Base-by-base conservation (phyloP, 805 yeast species). In the Nakazawaea holstii region DNA sequence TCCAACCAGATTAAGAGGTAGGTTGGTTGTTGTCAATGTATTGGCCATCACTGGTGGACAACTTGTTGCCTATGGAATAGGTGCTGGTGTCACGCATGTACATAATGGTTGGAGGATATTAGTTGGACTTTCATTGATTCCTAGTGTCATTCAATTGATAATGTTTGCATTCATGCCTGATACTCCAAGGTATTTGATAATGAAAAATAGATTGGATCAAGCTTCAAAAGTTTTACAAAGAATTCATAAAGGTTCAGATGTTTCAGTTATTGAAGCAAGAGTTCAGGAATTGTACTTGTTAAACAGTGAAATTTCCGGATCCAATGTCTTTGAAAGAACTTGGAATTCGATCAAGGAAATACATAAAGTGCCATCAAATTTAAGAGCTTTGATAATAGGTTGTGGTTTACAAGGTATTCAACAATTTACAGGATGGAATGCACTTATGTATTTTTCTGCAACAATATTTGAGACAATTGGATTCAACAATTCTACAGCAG, bases 371-470 rank as follows among this genome's bases (percentile, higher is more conserved):
- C 68, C 69, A 14, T 74, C 79, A 4, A 76, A 76, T 59, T 66
- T 68, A 39, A 67, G 82, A 49, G 81, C 81, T 2, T 66, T 77
- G 45, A 62, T 75, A 17, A 68, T 77, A 49, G 81, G 76, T 2
- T 77, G 82, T 64, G 81, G 82, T 10, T 66, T 77, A 48, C 82
- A 77, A 54, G 80, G 79, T 24, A 68, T 72, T 49, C 82, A 77
- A 59, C 82, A 77, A 55, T 72, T 77, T 52, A 76, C 79, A 15
- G 82, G 82, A 4, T 77, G 76, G 62, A 77, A 77, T 61, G 75
- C 81, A 8, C 64, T 77, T 55, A 77, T 77, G 81, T 77, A 75
- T 59, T 77, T 77, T 53, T 72, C 79, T 53, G 67, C 79, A 9
- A 76, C 81, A 15, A 76, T 77, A 45, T 77, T 77, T 56, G 71